Evolutionary conservation across 164 flowering plant genomes (phyloP), one percentile per base, ranked within the genome.

Genomic region (Kingdonia uniflora): DNA sequence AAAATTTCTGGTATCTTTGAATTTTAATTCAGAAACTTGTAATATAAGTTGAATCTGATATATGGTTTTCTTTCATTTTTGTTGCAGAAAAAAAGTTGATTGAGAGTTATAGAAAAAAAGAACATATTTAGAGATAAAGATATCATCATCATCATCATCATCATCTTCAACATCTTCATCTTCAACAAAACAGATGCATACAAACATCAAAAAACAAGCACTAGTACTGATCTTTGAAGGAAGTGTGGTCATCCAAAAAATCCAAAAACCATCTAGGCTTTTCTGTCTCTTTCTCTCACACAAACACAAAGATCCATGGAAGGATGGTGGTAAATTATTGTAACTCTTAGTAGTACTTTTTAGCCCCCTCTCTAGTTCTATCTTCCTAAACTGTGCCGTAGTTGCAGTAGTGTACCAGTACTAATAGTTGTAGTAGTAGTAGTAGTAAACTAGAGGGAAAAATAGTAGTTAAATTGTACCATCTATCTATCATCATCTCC

Each of bases 161-260:
- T 35, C 51, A 43, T 29, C 33, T n/a, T 14, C 43, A 19, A 6
- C 41, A 38, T 40, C 48, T 11, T 39, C 60, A 11, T 57, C 47
- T 17, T 39, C 63, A 19, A 47, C 63, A 60, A 66, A 66, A 76
- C 75, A 70, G 66, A 46, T 61, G 75, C 73, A 73, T 66, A 54
- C 25, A 63, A 17, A 54, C 50, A 58, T 60, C 49, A 56, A 56
- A 4, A 29, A 29, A n/a, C n/a, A n/a, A n/a, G n/a, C n/a, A n/a
- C n/a, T n/a, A n/a, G n/a, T n/a, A n/a, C n/a, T n/a, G n/a, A n/a
- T n/a, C n/a, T n/a, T n/a, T n/a, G n/a, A n/a, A n/a, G n/a, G n/a
- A 29, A 29, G 35, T 29, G 35, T 29, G 35, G 35, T 29, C 35
- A 29, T 29, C 35, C 8, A 29, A 29, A 8, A 29, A 29, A 29